These are phyloP conservation scores for Leccinum variicolor DNA, from an alignment of 768 basidiomycete genomes.

Conservation along the genomic window DNA sequence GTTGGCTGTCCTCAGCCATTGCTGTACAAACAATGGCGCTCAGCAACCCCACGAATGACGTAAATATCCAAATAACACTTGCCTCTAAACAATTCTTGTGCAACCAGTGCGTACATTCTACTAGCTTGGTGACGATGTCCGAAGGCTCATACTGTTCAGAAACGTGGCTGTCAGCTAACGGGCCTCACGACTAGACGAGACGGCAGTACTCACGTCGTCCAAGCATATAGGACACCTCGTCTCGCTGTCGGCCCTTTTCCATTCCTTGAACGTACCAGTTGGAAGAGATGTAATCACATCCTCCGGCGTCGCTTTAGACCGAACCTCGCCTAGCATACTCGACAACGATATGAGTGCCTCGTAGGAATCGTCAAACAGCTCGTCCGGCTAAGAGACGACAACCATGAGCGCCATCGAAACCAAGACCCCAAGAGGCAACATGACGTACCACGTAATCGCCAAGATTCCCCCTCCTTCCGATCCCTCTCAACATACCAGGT, in stretches of 20 bases:
- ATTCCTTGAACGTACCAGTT: constrained; percentile 62
- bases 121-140: constrained; percentile 64
- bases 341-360: constrained; percentile 62
- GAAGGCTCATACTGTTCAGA: constrained; percentile 52
- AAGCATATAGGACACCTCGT: constrained; percentile 80
- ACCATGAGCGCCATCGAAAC: constrained; percentile 7
- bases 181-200: not conserved
- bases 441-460: constrained; percentile 56
- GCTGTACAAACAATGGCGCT: constrained; percentile 36
- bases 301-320: constrained; percentile 60
- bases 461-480: constrained; percentile 23
- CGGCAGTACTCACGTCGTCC: constrained; percentile 62
- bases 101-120: constrained; percentile 76
- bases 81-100: constrained; percentile 77
- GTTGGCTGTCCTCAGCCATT: constrained; percentile 76
- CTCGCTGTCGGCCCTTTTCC: constrained; percentile 64
- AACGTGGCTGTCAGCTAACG: not conserved
- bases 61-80: constrained; percentile 10
- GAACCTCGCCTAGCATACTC: constrained; percentile 63
- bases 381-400: constrained; percentile 52
- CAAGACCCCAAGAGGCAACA: not conserved
- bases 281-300: constrained; percentile 59
- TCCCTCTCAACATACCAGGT: constrained; percentile 23
- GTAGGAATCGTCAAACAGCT: constrained; percentile 74
- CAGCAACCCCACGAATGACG: not conserved